These are phyloP conservation scores for Emericellopsis cladophorae DNA, from an alignment of 2,329 filamentous ascomycete genomes.

Conservation along the genomic window DNA sequence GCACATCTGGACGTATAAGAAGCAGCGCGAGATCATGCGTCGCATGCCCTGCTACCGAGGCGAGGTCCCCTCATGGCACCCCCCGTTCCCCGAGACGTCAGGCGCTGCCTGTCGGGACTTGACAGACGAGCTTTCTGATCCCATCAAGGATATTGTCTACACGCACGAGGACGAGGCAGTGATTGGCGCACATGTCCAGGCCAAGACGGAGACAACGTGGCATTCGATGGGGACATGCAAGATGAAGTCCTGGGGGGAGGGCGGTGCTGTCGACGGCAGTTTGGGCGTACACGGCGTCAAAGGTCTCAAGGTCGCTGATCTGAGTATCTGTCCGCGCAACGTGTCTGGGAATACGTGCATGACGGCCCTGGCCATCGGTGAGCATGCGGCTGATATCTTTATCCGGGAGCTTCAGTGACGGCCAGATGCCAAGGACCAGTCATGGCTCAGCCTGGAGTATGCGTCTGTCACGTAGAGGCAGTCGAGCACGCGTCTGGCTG, in stretches of 20 bases:
- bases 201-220: constrained; percentile 25
- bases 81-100: constrained; percentile 27
- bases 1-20: constrained; percentile 54
- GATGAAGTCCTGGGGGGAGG: constrained; percentile 22
- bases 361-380: constrained; percentile 29
- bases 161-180: constrained; percentile 30
- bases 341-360: constrained; percentile 30
- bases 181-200: constrained; percentile 28
- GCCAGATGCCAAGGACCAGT: constrained; percentile 1
- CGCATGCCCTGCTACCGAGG: constrained; percentile 41
- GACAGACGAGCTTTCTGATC: constrained; percentile 8
- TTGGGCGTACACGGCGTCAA: constrained; percentile 25
- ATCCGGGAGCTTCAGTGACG: constrained; percentile 8
- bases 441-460: no score
- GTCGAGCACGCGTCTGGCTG: no score
- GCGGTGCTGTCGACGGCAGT: constrained; percentile 24
- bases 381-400: constrained; percentile 23
- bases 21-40: constrained; percentile 46
- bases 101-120: constrained; percentile 12
- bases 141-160: constrained; percentile 28
- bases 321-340: constrained; percentile 23
- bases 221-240: constrained; percentile 27
- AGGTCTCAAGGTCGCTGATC: constrained; percentile 21
- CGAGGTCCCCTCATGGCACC: constrained; percentile 28
- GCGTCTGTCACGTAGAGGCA: no score